Base-by-base conservation (phyloP, 306 rosid species). In the Hippophae tibetana region DNA sequence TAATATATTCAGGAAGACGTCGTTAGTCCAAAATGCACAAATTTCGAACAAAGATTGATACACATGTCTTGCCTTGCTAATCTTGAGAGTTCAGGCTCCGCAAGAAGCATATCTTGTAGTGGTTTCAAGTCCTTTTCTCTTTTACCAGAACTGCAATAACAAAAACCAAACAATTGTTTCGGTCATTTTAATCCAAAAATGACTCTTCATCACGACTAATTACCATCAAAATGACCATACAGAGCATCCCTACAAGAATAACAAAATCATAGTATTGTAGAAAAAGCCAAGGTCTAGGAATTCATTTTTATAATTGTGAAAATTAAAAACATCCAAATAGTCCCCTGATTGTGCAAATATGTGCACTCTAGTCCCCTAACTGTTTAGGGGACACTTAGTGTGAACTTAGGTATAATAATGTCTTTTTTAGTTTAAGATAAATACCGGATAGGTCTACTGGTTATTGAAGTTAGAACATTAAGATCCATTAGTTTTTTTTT, bases 81-180 rank as follows among this genome's bases (percentile, higher is more conserved):
- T 60, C 75, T 84, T 50, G 87, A 69, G 52, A 92, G 86, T 79
- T 92, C 98, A 5, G 96, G 96, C 64, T 92, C 98, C 40, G 79
- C 93, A 64, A 87, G 72, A 69, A 87, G 88, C 86, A 87, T 67
- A 67, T 83, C 96, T 74, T 87, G 89, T 47, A 90, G 76, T 7
- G 84, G 76, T 48, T 80, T 87, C 58, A 43, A 57, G 1, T 68
- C 77, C 47, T 54, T 71, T 70, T 80, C 74, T 49, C 49, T 71
- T 63, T 63, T 80, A 10, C 77, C 74, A 56, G 73, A 69, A 61
- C 87, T 85, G 60, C 54, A 62, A 52, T 38, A 65, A 49, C 38
- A 57, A 7, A 67, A 53, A 42, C 46, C 53, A 47, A 57, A 54
- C 52, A 38, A 43, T 8, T 14, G 50, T 11, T 60, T 66, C 51